Evolutionary conservation across 306 rosid species (phyloP), one percentile per base, ranked within the genome.

Genomic region (Mucuna pruriens): DNA sequence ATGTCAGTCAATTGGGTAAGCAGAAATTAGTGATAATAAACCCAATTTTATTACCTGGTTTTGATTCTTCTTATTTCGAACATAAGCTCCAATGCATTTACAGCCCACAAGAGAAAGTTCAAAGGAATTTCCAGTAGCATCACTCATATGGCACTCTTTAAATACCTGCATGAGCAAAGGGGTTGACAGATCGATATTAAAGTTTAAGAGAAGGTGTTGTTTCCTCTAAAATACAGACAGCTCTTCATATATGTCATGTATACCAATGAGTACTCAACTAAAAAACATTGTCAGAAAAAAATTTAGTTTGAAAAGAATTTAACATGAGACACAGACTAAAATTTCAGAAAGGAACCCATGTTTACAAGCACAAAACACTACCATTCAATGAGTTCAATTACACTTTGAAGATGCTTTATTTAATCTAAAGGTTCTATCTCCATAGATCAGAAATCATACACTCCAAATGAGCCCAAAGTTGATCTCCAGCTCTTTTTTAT

Each of bases 31-130:
- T 9, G 7, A 44, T 49, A 63, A 62, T 9, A 71, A 57, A 62
- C 19, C 61, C 66, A 73, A 75, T 54, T 44, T 69, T 23, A 52
- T 75, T 81, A 93, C 99, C 90, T 95, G 99, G 83, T 95, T 95
- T 80, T 95, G 99, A 88, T 91, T 95, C 90, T 86, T 95, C 73
- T 95, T 95, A 68, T 86, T 95, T 54, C 97, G 78, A 44, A 94
- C 99, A 84, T 95, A 95, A 76, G 99, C 99, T 64, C 99, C 96
- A 75, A 95, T 91, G 75, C 99, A 95, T 80, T 95, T 95, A 86
- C 91, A 90, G 77, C 98, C 90, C 74, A 93, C 89, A 33, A 95
- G 97, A 84, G 98, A 86, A 72, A 95, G 91, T 76, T 95, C 99
- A 63, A 87, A 95, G 75, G 90, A 88, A 84, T 85, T 89, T 25